Base-by-base conservation (phyloP, 148 eudicot genomes). In the Polygonum maritimum region DNA sequence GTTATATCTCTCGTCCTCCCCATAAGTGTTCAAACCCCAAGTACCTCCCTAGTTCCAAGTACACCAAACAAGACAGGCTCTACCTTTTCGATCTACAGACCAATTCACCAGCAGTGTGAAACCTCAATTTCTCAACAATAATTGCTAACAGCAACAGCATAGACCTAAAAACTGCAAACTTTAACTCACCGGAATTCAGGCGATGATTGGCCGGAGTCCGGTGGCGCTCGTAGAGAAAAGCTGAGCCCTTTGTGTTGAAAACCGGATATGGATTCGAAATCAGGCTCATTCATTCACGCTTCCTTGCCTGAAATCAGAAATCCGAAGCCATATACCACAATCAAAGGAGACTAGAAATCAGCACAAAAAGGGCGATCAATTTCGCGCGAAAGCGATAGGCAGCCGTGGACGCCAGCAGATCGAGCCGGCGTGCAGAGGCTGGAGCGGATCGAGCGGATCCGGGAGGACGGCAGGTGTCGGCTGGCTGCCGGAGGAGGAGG, bases 1-100 rank as follows among this genome's bases (percentile, higher is more conserved):
- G 60, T 71, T 62, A 41, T 60, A 31, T 76, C 78, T 39, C 51
- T 72, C 44, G 7, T 44, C 45, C 75, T 45, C 35, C 75, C 54
- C 75, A 72, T 72, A 15, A 67, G 19, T 33, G 71, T 67, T 14
- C 71, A 62, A 22, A 62, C 38, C 69, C 11, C 16, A 13, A 31
- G 15, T 33, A 62, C 44, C 38, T 35, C 8, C 2, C 45, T 15
- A 21, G 36, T 26, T 31, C 14, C 44, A 14, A 16, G 55, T 65
- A 65, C 36, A 65, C 63, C 39, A 62, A 62, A 63, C 71, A 14
- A 65, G 19, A 65, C 18, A 65, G 15, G 19, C 44, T 36, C 69
- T 63, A 33, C 69, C 18, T 63, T 12, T 33, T 7, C 1, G 39
- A 63, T 63, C 35, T 14, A 63, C 40, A 63, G 10, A 63, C 4